Base-by-base conservation (phyloP, 306 rosid genomes). In the Mimosa bimucronata region DNA sequence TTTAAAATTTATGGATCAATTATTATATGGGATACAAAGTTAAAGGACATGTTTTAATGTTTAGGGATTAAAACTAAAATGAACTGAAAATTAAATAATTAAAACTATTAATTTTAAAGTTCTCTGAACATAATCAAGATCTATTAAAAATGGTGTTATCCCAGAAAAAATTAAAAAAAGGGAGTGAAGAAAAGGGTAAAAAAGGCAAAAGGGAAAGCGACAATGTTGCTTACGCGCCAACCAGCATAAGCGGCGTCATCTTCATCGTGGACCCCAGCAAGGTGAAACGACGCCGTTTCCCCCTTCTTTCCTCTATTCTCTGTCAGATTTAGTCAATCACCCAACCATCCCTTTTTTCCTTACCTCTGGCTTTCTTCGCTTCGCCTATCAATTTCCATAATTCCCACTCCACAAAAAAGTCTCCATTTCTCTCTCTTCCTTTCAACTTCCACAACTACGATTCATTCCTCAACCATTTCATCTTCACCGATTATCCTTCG, bases 151-250 rank as follows among this genome's bases (percentile, higher is more conserved):
- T n/a, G n/a, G n/a, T n/a, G n/a, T n/a, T n/a, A n/a, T n/a, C n/a
- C n/a, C n/a, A n/a, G n/a, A n/a, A n/a, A n/a, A n/a, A n/a, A n/a
- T n/a, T n/a, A n/a, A n/a, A n/a, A n/a, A n/a, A n/a, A n/a, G n/a
- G n/a, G n/a, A n/a, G n/a, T n/a, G n/a, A n/a, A n/a, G n/a, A n/a
- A n/a, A n/a, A n/a, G n/a, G n/a, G n/a, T n/a, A n/a, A n/a, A n/a
- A n/a, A n/a, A n/a, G n/a, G n/a, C n/a, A n/a, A n/a, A n/a, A n/a
- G n/a, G n/a, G n/a, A n/a, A n/a, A n/a, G n/a, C n/a, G n/a, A n/a
- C n/a, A 82, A 41, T 85, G 79, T 72, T 76, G 90, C 83, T 84
- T 81, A 73, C 66, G 77, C 68, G 55, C 52, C 67, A 67, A 79
- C 52, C 30, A 76, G 66, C 72, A 53, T n/a, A 68, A 67, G 6